These are phyloP conservation scores for Syzygium malaccense DNA, from an alignment of 441 rosid genomes.

Conservation along the genomic window DNA sequence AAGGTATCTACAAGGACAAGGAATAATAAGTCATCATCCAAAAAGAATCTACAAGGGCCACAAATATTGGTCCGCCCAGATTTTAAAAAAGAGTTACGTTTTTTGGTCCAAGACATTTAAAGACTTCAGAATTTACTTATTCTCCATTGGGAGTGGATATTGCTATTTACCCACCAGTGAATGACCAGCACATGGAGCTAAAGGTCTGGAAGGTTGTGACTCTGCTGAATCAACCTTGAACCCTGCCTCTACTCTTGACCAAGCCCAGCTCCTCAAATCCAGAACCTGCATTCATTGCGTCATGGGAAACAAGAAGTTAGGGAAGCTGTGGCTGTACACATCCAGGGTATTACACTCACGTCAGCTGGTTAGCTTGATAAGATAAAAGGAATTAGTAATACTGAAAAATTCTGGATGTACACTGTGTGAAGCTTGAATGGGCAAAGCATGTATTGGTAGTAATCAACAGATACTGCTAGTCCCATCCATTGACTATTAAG, in stretches of 20 bases:
- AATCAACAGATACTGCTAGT: background rate
- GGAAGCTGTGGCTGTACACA: background rate
- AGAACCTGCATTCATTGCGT: conserved; percentile 53
- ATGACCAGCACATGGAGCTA: conserved; percentile 91
- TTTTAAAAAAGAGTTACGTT: background rate
- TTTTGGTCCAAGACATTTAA: background rate
- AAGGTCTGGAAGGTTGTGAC: conserved; percentile 29
- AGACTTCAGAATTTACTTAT: background rate
- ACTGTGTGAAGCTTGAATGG: background rate
- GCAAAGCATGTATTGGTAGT: background rate
- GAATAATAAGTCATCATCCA: too few species aligned
- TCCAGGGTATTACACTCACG: background rate
- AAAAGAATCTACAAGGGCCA: background rate
- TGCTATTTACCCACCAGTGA: conserved; percentile 61
- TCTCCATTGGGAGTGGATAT: background rate
- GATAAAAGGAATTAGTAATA: background rate
- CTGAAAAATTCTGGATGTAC: background rate
- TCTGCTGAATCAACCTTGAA: conserved; percentile 45
- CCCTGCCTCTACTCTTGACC: conserved; percentile 86
- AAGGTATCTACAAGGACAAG: conserved; percentile 54
- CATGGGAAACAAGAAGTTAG: background rate
- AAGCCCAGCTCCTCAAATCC: conserved; percentile 92
- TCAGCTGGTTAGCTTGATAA: background rate
- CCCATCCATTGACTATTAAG: background rate
- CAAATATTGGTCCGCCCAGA: background rate